These are phyloP conservation scores for Talaromyces sp. DNA, from an alignment of 2,329 filamentous ascomycete species.

Conservation along the genomic window DNA sequence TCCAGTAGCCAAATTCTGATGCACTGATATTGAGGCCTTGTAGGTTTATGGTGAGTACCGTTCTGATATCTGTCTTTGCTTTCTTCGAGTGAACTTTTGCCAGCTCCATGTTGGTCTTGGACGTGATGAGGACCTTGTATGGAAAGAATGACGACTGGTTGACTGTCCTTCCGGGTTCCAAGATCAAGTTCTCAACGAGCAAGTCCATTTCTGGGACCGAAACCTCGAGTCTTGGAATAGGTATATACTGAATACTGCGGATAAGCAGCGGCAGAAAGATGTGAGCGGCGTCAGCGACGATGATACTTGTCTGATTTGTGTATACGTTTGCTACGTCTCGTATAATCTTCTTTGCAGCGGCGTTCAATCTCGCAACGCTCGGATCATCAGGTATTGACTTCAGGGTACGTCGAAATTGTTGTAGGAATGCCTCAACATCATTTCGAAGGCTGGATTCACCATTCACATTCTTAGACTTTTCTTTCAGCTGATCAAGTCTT, in stretches of 20 bases:
- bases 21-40: constrained; percentile 80
- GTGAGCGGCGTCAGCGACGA: constrained; percentile 72
- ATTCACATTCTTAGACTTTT: constrained; percentile 57
- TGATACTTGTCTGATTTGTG: constrained; percentile 62
- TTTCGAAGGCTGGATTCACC: constrained; percentile 65
- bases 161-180: constrained; percentile 81
- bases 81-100: constrained; percentile 68
- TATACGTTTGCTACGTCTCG: constrained; percentile 66
- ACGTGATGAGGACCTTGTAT: constrained; percentile 74
- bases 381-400: constrained; percentile 67
- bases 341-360: constrained; percentile 65
- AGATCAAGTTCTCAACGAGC: constrained; percentile 81
- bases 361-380: constrained; percentile 66
- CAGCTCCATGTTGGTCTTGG: constrained; percentile 81
- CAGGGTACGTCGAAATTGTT: constrained; percentile 65
- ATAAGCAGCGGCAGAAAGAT: constrained; percentile 77
- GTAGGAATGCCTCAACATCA: constrained; percentile 69
- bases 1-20: constrained; percentile 85
- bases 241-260: constrained; percentile 76
- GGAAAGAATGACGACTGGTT: constrained; percentile 87
- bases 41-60: constrained; percentile 71
- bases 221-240: constrained; percentile 85
- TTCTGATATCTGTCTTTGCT: constrained; percentile 65
- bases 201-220: constrained; percentile 80
- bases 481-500: constrained; percentile 58